Percentiles rank a stretch among this genome's conserved stretches.
phyloP scores from a whole-genome alignment of 2,329 filamentous ascomycete genomes.

The Penicillium janthinellum region DNA sequence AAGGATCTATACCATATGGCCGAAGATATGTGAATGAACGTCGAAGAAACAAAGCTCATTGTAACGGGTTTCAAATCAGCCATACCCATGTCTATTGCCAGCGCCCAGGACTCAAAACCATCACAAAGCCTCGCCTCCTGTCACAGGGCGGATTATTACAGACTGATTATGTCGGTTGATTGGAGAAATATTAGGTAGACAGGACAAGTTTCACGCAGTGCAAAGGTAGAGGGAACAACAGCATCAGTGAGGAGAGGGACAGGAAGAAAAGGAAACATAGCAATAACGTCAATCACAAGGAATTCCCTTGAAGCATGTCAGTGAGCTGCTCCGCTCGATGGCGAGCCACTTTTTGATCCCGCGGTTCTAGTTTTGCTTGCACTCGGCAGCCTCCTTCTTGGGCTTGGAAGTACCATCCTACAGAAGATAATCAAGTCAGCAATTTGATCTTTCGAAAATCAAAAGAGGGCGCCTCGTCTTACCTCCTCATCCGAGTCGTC shows the following conservation, averaged over 20 bases:
- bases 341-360: conserved; percentile 35
- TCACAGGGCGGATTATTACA: conserved; percentile 14
- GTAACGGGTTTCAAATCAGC: not conserved
- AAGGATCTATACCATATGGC: too few relatives aligned
- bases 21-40: too few relatives aligned
- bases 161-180: conserved; percentile 32
- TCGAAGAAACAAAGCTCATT: not conserved
- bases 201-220: conserved; percentile 22
- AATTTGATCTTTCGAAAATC: not conserved
- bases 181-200: conserved; percentile 30
- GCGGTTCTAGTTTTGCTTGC: conserved; percentile 87
- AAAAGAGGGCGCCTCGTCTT: conserved; percentile 17
- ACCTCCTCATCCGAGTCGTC: conserved; percentile 64
- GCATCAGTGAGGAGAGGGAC: conserved; percentile 18
- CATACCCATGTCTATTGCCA: conserved; percentile 4
- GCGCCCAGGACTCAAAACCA: not conserved
- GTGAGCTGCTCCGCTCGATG: conserved; percentile 20
- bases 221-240: conserved; percentile 13
- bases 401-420: conserved; percentile 86
- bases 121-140: not conserved
- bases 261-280: conserved; percentile 24
- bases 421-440: conserved; percentile 1
- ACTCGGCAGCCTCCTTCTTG: conserved; percentile 91
- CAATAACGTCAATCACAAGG: conserved; percentile 34
- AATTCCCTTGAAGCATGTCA: conserved; percentile 40